Evolutionary conservation across 305 asterid species (phyloP), one percentile per base, ranked within the genome.

Genomic region (Coffea humblotiana): DNA sequence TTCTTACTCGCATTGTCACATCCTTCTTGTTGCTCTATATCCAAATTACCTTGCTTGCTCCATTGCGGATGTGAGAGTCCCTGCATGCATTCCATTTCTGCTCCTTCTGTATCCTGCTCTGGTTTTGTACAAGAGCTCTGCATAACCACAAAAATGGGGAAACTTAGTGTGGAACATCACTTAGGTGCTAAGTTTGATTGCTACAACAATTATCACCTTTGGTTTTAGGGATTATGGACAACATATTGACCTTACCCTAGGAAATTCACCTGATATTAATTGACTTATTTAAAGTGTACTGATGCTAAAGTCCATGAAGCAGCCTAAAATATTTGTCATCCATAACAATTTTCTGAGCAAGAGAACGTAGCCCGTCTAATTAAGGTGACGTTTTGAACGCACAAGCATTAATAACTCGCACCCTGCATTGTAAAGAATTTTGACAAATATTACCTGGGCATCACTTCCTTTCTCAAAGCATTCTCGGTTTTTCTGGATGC

Each of bases 101-200:
- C 88, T 72, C 84, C 89, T 78, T 88, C 95, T 35, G 82, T 74
- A 72, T 88, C 93, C 43, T 82, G 82, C 73, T 85, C 96, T 35
- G 98, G 94, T 85, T 91, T 94, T 48, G 97, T 85, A 86, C 96
- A 89, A 79, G 98, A 94, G 84, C 98, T 94, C 97, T 94, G 88
- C 82, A 82, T 48, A 80, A 73, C 16, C 45, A 82, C 72, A 74
- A 56, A 65, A 45, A 82, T 60, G 45, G 18, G 52, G 15, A 49
- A 78, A 73, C 23, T 35, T 48, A 2, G 1, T 65, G 48, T 75
- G 56, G 63, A 69, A 77, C 47, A 58, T 71, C 47, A 47, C 32
- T 67, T 11, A 21, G 75, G 52, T 61, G 27, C 67, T 65, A 64
- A 48, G 27, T 49, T 52, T 70, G 76, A 37, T 5, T 54, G 11